Evolutionary conservation across 2,329 filamentous ascomycete species (phyloP).

Genomic region (Microcera coccophila): DNA sequence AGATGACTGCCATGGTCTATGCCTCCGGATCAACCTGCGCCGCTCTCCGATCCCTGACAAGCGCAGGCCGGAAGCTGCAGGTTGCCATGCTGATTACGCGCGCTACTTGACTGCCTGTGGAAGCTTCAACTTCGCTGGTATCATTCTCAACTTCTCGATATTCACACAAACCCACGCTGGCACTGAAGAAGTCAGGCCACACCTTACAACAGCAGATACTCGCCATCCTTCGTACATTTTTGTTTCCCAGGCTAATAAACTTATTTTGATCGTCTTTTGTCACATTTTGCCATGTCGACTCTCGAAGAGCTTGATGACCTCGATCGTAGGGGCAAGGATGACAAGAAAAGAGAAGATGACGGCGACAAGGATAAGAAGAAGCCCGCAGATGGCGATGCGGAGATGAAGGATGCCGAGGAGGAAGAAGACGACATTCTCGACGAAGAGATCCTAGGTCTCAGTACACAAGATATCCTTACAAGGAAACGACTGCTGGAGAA

Average conservation of each 20-base stretch:
- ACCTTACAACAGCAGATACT: too few species aligned
- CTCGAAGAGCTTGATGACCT: slow-evolving; percentile 89
- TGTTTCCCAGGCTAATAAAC: too few species aligned
- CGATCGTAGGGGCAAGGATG: slow-evolving; percentile 74
- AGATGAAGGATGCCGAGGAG: slow-evolving; percentile 80
- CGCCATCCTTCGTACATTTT: too few species aligned
- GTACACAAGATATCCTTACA: slow-evolving; percentile 91
- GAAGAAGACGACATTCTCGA: slow-evolving; percentile 83
- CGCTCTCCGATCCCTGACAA: slow-evolving; percentile 11
- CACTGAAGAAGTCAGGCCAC: too few species aligned
- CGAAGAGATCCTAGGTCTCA: slow-evolving; percentile 86
- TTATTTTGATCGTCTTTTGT: not conserved
- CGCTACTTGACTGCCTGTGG: slow-evolving; percentile 28
- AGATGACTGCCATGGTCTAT: slow-evolving; percentile 10
- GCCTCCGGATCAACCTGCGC: slow-evolving; percentile 25
- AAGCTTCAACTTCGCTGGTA: slow-evolving; percentile 15
- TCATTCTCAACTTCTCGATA: not conserved
- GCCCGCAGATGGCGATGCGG: slow-evolving; percentile 68
- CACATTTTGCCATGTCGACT: slow-evolving; percentile 65
- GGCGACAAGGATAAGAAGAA: slow-evolving; percentile 36
- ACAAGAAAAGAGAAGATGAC: slow-evolving; percentile 47
- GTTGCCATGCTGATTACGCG: slow-evolving; percentile 28
- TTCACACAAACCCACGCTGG: too few species aligned
- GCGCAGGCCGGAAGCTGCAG: not conserved
- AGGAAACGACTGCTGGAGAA: slow-evolving; percentile 91